Conservation (phyloP, 2,329 filamentous ascomycete species). For the Alternaria angustiovoidea region DNA sequence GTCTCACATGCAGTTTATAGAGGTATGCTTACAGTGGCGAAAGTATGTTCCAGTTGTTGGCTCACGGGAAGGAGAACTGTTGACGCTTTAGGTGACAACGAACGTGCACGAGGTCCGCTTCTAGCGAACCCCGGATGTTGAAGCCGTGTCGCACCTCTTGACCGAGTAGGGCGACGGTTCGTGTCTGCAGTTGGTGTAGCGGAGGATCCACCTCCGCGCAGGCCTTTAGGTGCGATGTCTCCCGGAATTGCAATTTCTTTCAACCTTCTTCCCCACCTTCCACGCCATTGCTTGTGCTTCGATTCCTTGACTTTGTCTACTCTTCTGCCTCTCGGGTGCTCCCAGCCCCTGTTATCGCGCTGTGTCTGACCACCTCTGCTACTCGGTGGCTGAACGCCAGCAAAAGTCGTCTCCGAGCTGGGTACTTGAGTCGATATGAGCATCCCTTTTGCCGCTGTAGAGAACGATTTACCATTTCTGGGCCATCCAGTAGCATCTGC, state of each 20-base stretch:
- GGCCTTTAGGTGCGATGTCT: neutral
- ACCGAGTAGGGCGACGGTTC: neutral
- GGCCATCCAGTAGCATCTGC: conserved; percentile 8
- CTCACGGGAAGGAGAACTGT: neutral
- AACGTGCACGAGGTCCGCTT: neutral
- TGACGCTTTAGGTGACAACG: neutral
- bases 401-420: neutral
- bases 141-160: neutral
- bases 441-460: neutral
- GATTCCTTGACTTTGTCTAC: neutral
- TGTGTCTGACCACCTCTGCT: neutral
- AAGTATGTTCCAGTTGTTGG: neutral
- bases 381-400: neutral
- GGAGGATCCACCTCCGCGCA: neutral
- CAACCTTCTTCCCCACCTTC: neutral
- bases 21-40: neutral
- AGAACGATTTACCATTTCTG: neutral
- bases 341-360: neutral
- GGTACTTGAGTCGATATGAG: neutral
- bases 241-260: neutral
- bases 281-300: neutral
- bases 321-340: neutral
- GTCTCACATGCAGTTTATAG: too few relatives aligned
- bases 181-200: neutral
- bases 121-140: neutral